Percentiles rank a stretch among this genome's conserved stretches.
Conservation (phyloP, 2,329 filamentous ascomycete genomes). For the Hypoxylon sp. region DNA sequence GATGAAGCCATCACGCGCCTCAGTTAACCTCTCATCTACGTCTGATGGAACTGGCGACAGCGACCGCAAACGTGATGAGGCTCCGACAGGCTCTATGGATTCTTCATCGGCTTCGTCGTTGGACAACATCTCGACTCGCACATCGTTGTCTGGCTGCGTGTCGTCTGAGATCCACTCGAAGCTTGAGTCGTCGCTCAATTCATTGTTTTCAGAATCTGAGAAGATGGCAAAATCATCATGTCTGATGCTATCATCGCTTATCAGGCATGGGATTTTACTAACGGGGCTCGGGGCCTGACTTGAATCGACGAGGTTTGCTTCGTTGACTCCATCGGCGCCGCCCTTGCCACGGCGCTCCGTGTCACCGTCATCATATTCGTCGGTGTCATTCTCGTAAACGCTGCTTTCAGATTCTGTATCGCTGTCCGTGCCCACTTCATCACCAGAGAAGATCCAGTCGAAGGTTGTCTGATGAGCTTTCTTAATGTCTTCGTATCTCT, state of each 20-base stretch:
- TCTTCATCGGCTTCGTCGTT: neutral
- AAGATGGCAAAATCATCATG: neutral
- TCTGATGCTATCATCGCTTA: no score
- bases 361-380: neutral
- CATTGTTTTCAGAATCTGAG: neutral
- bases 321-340: neutral
- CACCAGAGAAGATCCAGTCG: slow-evolving; percentile 25
- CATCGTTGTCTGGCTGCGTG: neutral
- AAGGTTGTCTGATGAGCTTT: slow-evolving; percentile 32
- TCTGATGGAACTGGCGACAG: neutral
- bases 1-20: slow-evolving; percentile 32
- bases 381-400: neutral
- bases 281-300: neutral
- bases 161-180: slow-evolving; percentile 13
- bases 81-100: neutral
- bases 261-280: no score
- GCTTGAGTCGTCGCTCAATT: slow-evolving; percentile 6
- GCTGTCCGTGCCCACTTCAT: neutral
- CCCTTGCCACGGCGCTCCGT: neutral
- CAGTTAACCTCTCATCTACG: neutral
- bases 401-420: neutral
- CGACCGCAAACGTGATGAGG: neutral
- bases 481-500: slow-evolving; percentile 37
- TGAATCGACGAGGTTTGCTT: neutral
- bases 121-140: neutral